Evolutionary conservation across 1,284 basidiomycete species (phyloP), one percentile per base, ranked within the genome.

Genomic region (Heterobasidion irregulare): DNA sequence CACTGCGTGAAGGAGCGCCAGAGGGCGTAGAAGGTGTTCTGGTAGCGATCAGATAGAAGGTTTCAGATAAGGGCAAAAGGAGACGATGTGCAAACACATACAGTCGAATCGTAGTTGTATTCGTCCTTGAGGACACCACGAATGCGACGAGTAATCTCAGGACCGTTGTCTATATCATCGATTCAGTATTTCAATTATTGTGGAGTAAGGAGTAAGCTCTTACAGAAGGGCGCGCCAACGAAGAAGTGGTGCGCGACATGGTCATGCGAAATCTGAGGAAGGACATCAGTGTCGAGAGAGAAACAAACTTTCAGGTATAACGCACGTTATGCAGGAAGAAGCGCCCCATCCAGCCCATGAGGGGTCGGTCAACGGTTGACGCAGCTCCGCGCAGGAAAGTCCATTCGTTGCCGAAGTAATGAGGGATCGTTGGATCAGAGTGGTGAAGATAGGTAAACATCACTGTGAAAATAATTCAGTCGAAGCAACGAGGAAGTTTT

Each of bases 381-480:
- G 72, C 70, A 32, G 77, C 76, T 15, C 78, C 76, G 15, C 78
- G 73, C 56, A 75, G 70, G 62, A 79, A 82, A 73, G 61, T 82
- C 79, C 79, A 75, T 62, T 75, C 72, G 56, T 70, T 65, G 72
- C 76, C 75, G 74, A 75, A 68, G 61, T 75, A 78, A 59, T 77
- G 75, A 26, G 77, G 72, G 41, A 81, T 71, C 4, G 74, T 75
- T 8, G 78, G 78, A 62, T 80, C 88, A 53, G 85, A 86, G 74
- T 91, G 89, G 67, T 91, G 88, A 46, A 90, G 78, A 68, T 76
- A 86, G 33, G 83, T 84, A 65, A 85, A 75, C 73, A 82, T 76
- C 43, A 86, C 82, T 58, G 85, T 78, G 70, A 71, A 19, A 38
- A 48, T 26, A 34, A 51, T 75, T 69, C 26, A 52, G 35, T 52